Conservation (phyloP, 345 rosid species). For the Brassica rapa region DNA sequence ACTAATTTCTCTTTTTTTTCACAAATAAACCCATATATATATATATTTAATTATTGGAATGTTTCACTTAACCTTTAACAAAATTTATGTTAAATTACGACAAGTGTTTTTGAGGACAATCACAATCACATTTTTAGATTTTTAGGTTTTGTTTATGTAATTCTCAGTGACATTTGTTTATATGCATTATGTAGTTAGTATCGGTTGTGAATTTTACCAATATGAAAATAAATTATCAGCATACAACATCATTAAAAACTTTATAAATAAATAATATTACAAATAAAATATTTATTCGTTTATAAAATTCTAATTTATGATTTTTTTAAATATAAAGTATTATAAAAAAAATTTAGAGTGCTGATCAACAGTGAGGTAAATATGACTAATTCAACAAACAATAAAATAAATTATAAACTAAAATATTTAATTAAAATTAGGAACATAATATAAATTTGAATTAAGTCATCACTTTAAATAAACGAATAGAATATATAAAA, state of each 20-base stretch:
- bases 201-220: not conserved
- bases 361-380: not conserved
- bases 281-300: no score
- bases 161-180: not conserved
- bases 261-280: no score
- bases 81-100: not conserved
- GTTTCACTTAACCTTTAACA: not conserved
- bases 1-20: no score
- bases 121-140: not conserved
- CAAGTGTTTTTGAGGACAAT: not conserved
- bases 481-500: not conserved
- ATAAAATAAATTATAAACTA: not conserved
- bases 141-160: not conserved
- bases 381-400: not conserved
- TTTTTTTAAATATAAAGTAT: no score
- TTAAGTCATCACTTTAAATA: not conserved
- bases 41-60: not conserved
- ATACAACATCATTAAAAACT: not conserved
- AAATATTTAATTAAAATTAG: not conserved
- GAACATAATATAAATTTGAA: not conserved
- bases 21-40: no score
- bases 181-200: not conserved
- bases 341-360: no score
- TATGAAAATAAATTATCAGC: not conserved
- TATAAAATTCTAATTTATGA: no score